These are phyloP conservation scores for Diaporthe ilicicola DNA, from an alignment of 2,329 filamentous ascomycete genomes.

Conservation along the genomic window DNA sequence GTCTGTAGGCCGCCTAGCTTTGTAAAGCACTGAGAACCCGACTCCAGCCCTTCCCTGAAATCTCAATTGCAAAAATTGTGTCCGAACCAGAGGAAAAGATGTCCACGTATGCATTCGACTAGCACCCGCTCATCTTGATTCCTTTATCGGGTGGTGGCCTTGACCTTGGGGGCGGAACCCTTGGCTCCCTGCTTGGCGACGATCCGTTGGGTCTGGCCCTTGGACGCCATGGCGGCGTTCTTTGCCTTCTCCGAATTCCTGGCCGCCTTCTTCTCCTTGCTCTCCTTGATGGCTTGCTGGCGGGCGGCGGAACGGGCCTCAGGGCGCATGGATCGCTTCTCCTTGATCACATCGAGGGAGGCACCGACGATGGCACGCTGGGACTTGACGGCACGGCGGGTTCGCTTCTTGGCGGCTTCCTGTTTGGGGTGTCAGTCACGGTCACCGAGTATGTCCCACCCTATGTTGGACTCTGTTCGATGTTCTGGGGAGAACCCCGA, in stretches of 20 bases:
- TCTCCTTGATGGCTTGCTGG: constrained; percentile 90
- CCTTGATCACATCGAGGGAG: constrained; percentile 99
- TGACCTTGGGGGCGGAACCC: constrained; percentile 86
- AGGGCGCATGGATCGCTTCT: constrained; percentile 92
- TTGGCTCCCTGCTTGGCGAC: constrained; percentile 97
- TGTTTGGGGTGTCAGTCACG: constrained; percentile 61
- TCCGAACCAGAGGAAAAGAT: constrained; percentile 25
- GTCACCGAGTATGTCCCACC: not conserved
- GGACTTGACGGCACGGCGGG: constrained; percentile 96
- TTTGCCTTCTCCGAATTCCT: constrained; percentile 99
- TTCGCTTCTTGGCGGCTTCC: constrained; percentile 99
- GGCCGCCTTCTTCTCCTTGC: constrained; percentile 97
- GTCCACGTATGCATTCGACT: constrained; percentile 25
- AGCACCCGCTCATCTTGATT: constrained; percentile 32
- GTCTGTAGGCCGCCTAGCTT: constrained; percentile 32
- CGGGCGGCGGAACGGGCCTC: constrained; percentile 95
- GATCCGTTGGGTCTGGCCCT: constrained; percentile 82
- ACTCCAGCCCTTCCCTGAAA: constrained; percentile 35
- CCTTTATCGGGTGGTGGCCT: constrained; percentile 84
- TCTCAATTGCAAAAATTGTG: constrained; percentile 28
- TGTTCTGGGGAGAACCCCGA: not conserved
- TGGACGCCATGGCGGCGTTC: constrained; percentile 75
- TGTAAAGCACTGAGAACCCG: constrained; percentile 35
- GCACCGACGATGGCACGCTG: constrained; percentile 99
- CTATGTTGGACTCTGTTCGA: not conserved